Evolutionary conservation across 306 rosid genomes (phyloP), one percentile per base, ranked within the genome.

Genomic region (Rosa multiflora): DNA sequence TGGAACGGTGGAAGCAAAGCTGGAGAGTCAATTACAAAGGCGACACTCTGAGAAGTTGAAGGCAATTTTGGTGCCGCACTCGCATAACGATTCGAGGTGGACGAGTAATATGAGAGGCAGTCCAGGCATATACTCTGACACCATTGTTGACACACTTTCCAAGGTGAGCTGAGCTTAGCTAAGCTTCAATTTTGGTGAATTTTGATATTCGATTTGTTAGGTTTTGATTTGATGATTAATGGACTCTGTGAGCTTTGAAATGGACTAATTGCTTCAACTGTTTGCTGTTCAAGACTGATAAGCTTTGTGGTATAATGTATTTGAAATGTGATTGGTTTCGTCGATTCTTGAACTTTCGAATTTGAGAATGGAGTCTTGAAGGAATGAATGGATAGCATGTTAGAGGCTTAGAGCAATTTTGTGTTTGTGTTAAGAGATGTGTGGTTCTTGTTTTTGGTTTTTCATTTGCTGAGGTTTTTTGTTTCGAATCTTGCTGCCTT

Each of bases 51-150:
- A 95, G 94, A 93, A 88, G 84, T 77, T 95, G 87, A 95, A 95
- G 89, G 82, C 93, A n/a, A 76, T 91, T 58, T 97, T 95, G 71
- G 99, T 93, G 78, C 99, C 99, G 3, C 99, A 95, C 83, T 95
- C 97, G 21, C 99, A 95, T 71, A 95, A 95, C 81, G 99, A 95
- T 84, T 98, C 99, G 5, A 98, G 99, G 48, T 95, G 99, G 97
- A 91, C 40, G 93, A 95, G 85, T 95, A 95, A 81, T 95, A 93
- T 83, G 96, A 90, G 70, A 79, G 85, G 43, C 98, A 95, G 81
- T 84, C 99, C 48, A 80, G 92, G 67, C 97, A 83, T 78, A 95
- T 95, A 74, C 96, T 95, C 58, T 26, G 91, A 95, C 82, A 93
- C 98, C 80, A 90, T 95, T 85, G 99, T 95, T 59, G 86, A 88